These are phyloP conservation scores for Melaleuca quinquenervia DNA, from an alignment of 345 rosid genomes.

Conservation along the genomic window DNA sequence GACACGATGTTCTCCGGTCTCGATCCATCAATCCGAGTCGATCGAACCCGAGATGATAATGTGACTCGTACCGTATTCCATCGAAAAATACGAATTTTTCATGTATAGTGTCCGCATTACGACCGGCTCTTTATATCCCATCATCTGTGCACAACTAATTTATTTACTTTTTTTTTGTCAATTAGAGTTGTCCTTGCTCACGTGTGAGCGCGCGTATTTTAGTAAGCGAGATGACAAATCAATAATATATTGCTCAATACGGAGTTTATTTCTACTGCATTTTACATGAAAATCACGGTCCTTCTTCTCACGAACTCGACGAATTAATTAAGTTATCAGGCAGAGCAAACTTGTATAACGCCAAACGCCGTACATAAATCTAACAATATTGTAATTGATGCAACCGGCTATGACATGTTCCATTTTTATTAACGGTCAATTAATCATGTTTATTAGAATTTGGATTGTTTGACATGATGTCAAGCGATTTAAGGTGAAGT, in stretches of 20 bases:
- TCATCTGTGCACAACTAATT: neutral
- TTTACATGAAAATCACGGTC: fast-evolving
- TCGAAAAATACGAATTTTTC: neutral
- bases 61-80: neutral
- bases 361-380: neutral
- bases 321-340: neutral
- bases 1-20: neutral
- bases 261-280: neutral
- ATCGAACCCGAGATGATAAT: neutral
- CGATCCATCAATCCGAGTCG: fast-evolving
- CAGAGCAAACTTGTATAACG: neutral
- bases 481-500: too few relatives aligned
- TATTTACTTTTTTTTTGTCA: fast-evolving
- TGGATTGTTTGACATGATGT: too few relatives aligned
- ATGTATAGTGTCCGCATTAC: fast-evolving
- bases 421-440: neutral
- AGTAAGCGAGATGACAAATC: too few relatives aligned
- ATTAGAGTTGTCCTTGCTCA: neutral
- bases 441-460: neutral
- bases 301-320: neutral
- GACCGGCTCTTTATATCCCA: neutral
- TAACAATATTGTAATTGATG: neutral
- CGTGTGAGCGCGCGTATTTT: too few relatives aligned
- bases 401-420: neutral
- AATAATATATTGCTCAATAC: too few relatives aligned